Conservation (phyloP, 2,329 filamentous ascomycete species). For the Curvularia lunata region DNA sequence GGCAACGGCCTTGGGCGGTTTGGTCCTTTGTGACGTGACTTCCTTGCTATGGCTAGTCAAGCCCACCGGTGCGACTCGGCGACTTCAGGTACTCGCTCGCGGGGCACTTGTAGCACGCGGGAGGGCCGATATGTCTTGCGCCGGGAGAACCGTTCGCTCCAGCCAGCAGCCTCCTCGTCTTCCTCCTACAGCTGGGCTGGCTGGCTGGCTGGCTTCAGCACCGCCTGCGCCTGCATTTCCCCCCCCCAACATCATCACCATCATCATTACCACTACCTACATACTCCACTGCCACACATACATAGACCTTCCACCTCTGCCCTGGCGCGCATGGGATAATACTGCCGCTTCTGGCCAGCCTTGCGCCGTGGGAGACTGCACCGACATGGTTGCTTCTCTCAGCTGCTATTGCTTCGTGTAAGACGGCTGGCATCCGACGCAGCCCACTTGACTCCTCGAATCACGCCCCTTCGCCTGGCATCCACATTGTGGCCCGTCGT, state of each 20-base stretch:
- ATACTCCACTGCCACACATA: background rate
- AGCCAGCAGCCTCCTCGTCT: conserved; percentile 10
- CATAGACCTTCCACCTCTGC: conserved; percentile 2
- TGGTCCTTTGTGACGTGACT: conserved; percentile 33
- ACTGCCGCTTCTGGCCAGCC: conserved; percentile 31
- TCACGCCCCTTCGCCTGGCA: conserved; percentile 36
- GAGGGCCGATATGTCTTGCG: conserved; percentile 27
- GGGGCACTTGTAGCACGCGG: conserved; percentile 26
- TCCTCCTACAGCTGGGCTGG: too few relatives aligned
- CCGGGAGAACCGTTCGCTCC: conserved; percentile 24
- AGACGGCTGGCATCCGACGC: conserved; percentile 28
- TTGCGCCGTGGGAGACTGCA: conserved; percentile 7
- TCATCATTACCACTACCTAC: background rate
- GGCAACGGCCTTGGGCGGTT: conserved; percentile 11
- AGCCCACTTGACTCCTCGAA: conserved; percentile 34
- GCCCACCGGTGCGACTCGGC: conserved; percentile 36
- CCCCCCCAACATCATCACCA: too few relatives aligned
- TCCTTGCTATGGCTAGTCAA: conserved; percentile 21
- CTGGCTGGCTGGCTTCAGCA: conserved; percentile 6
- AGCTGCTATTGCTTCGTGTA: conserved; percentile 33
- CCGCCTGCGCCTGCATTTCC: conserved; percentile 1
- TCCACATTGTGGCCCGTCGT: conserved; percentile 34
- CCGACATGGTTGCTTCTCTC: conserved; percentile 19
- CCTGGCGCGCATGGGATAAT: conserved; percentile 19
- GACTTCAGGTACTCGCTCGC: conserved; percentile 39